Evolutionary conservation across 768 basidiomycete genomes (phyloP), one percentile per base, ranked within the genome.

Genomic region (Tricholoma sp.): DNA sequence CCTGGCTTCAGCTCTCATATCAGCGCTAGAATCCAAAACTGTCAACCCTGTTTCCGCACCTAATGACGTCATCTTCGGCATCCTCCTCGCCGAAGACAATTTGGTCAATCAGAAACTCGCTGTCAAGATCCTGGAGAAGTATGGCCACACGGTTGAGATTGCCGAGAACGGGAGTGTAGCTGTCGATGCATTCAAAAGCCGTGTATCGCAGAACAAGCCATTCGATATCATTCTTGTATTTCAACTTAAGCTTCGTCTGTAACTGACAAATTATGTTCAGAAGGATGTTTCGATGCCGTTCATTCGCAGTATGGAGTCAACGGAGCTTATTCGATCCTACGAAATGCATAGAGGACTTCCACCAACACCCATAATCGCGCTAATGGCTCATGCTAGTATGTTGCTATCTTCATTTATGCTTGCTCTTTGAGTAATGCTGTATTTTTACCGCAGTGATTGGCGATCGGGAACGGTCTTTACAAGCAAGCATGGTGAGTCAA

Each of bases 231-330:
- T 98, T 59, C 80, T 98, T 32, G 94, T 95, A 60, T 63, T 89
- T 79, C 13, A 8, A 29, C 4, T 37, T 3, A 33, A 51, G 36
- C 31, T 10, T 50, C n/a, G 34, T 36, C 34, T 36, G 13, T 11
- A 11, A 36, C 34, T 36, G 34, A 36, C 34, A 11, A 36, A 11
- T 8, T 36, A 36, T 12, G 9, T 36, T 36, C 34, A 36, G 34
- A 36, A 6, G 10, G 34, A 36, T 36, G 34, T 36, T 36, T 97
- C 94, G 10, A 95, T 96, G 93, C 93, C 94, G 6, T 88, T 95
- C 72, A 98, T 98, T 93, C 94, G 95, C 50, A 95, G 96, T 60
- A 93, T 96, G 86, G 95, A 99, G 71, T 93, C 96, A 1, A 99
- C 97, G 0, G 88, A 94, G 61, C 77, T 92, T 56, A 97, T 98